Evolutionary conservation across 177 flowering plant genomes (phyloP), one percentile per base, ranked within the genome.

Genomic region (Vitis hybrid): DNA sequence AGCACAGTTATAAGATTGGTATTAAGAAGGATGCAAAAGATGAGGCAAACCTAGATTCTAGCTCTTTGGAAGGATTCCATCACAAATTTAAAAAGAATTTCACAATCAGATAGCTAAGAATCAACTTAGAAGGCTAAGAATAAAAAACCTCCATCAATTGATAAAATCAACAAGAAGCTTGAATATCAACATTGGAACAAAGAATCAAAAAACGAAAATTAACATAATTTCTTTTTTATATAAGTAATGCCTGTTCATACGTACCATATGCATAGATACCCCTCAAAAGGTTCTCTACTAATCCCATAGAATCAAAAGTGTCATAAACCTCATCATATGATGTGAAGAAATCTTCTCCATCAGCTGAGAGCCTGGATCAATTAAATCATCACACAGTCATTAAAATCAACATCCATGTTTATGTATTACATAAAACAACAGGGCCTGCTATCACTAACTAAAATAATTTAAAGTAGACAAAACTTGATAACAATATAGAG

Each of bases 271-370:
- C 88, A 71, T 82, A 85, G 14, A 90, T 88, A 40, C 94, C 94
- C 72, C 94, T 90, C 69, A 88, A 76, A 69, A 88, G 94, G 67
- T 90, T 90, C 77, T 87, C 93, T 30, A 77, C 79, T 72, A 89
- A 58, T 3, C 86, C 87, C 93, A 89, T 89, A 0, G 79, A 14
- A 77, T 90, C 94, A 80, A 88, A 90, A 65, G 75, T 84, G 3
- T 87, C 91, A 82, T 66, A 74, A 68, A 84, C 86, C 75, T 88
- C 91, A 68, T 90, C 92, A 72, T 87, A 90, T 4, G 88, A 73
- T 4, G 91, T 83, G 78, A 85, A 87, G 69, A 87, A 88, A 35
- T 88, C 90, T 46, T 87, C 74, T 19, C 84, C 88, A 13, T 83
- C 90, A 52, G 76, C 49, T 49, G 78, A 9, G 18, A 87, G 78